Evolutionary conservation across 1,284 basidiomycete genomes (phyloP).

Genomic region (Fistulinella staudtii): DNA sequence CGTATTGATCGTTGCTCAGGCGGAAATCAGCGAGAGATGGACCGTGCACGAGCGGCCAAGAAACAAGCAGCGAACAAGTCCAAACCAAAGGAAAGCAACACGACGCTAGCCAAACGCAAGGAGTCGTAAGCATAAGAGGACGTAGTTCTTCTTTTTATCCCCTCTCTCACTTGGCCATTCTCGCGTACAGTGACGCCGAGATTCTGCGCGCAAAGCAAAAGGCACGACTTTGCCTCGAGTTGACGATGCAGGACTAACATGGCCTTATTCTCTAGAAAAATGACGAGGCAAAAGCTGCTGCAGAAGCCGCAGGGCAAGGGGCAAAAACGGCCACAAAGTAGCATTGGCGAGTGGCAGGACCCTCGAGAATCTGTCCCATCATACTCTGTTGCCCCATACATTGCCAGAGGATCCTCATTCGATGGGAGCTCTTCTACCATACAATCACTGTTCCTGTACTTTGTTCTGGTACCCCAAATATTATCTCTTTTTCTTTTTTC

Average conservation of each 20-base stretch:
- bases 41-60: slow-evolving; percentile 70
- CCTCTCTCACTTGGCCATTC: slow-evolving; percentile 22
- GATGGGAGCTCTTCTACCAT: slow-evolving; percentile 11
- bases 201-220: slow-evolving; percentile 72
- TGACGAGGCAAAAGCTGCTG: slow-evolving; percentile 51
- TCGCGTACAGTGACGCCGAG: slow-evolving; percentile 60
- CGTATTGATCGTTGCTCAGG: slow-evolving; percentile 41
- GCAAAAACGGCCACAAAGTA: slow-evolving; percentile 41
- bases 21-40: slow-evolving; percentile 76
- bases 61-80: slow-evolving; percentile 52
- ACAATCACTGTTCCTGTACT: slow-evolving; percentile 1
- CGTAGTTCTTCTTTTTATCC: slow-evolving; percentile 14
- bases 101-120: slow-evolving; percentile 60
- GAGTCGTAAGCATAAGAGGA: slow-evolving; percentile 58
- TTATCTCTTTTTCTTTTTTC: slow-evolving; percentile 8
- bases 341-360: slow-evolving; percentile 25
- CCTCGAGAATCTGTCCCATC: slow-evolving; percentile 12
- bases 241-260: slow-evolving; percentile 12
- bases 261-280: slow-evolving; percentile 45
- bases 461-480: slow-evolving; percentile 13
- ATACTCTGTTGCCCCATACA: neutral
- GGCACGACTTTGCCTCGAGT: slow-evolving; percentile 37
- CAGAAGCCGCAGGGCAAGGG: slow-evolving; percentile 25
- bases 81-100: slow-evolving; percentile 66
- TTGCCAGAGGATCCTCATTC: slow-evolving; percentile 13